These are phyloP conservation scores for Hirschfeldia incana DNA, from an alignment of 345 rosid genomes.

Conservation along the genomic window DNA sequence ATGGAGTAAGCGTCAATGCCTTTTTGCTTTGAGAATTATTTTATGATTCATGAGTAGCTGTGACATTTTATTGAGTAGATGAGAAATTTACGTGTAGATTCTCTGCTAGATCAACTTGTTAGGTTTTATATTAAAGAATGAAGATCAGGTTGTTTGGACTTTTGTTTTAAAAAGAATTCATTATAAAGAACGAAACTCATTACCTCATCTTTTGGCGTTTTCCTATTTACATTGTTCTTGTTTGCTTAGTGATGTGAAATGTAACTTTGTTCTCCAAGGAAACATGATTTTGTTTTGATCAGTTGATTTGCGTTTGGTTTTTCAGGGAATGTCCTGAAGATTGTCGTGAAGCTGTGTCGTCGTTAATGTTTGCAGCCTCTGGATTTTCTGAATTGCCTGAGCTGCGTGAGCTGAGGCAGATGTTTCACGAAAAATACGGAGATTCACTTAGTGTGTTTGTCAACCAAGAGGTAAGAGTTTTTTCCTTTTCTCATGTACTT, in stretches of 20 bases:
- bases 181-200: background rate
- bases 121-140: slow-evolving; percentile 21
- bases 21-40: background rate
- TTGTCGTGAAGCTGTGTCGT: slow-evolving; percentile 77
- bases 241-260: slow-evolving; percentile 11
- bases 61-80: slow-evolving; percentile 15
- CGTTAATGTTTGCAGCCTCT: slow-evolving; percentile 92
- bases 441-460: slow-evolving; percentile 65
- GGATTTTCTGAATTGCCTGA: slow-evolving; percentile 93
- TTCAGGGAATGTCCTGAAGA: slow-evolving; percentile 89
- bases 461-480: slow-evolving; percentile 64
- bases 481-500: background rate
- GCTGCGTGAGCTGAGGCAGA: slow-evolving; percentile 81
- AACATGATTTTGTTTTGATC: slow-evolving; percentile 1
- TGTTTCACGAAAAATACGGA: slow-evolving; percentile 76
- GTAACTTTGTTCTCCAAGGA: background rate
- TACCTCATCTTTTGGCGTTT: slow-evolving; percentile 27
- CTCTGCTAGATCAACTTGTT: slow-evolving; percentile 25
- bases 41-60: slow-evolving; percentile 29
- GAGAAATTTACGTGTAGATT: background rate
- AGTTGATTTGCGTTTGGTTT: slow-evolving; percentile 9
- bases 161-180: background rate
- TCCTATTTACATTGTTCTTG: background rate
- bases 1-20: slow-evolving; percentile 45
- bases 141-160: background rate